Evolutionary conservation across 2,329 filamentous ascomycete genomes (phyloP), one percentile per base, ranked within the genome.

Genomic region (Dryadomyces quercus-mongolicae): DNA sequence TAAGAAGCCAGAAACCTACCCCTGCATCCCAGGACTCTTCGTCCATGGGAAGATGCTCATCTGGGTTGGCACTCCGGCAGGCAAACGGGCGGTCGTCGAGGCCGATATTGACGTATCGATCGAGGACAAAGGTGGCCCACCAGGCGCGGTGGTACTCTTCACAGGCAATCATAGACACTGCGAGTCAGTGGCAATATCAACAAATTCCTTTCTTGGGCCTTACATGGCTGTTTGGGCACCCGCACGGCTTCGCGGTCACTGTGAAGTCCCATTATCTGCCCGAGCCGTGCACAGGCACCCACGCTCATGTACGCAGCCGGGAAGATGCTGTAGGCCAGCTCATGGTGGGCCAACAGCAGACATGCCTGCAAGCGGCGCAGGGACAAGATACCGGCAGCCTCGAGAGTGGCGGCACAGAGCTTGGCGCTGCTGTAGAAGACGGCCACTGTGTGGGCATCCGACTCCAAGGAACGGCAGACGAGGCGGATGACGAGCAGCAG

Each of bases 231-330:
- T 9, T 34, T 15, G 2, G 40, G 38, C 31, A 56, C 40, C 18
- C 31, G 55, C 15, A 52, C 46, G 43, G 38, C 38, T 4, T 52
- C 36, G 21, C 46, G 46, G 42, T 43, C 34, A 13, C 50, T 51
- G 40, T 59, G 52, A 2, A 56, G 25, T 2, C 58, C 58, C 43
- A 59, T 53, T 40, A 56, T 47, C 9, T 56, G 48, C 6, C 55
- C 56, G 15, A 56, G 49, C 4, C 58, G 46, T 1, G 58, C 53
- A n/a, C 56, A 59, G 3, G 45, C 36, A 10, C 54, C 58, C 16
- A 58, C 51, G n/a, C 51, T 55, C 48, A 58, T 52, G 43, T 53
- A 59, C 7, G 58, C 58, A 1, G 58, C 51, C 16, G 58, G 58
- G 38, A 54, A 57, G 43, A 57, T 13, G 5, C 51, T 56, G 12